phyloP scores from a whole-genome alignment of 345 rosid genomes.

The Atalantia buxifolia region DNA sequence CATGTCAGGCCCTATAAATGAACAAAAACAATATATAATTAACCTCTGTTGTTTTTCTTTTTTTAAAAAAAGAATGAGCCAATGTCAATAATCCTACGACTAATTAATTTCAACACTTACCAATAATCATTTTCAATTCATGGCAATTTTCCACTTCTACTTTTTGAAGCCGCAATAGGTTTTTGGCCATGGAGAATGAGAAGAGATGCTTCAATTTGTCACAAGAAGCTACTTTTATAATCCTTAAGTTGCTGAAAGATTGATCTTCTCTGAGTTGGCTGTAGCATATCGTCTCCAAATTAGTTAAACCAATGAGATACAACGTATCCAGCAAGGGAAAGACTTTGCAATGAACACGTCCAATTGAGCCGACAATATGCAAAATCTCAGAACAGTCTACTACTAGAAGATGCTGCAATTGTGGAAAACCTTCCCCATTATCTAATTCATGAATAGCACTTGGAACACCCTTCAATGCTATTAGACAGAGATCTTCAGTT shows the following conservation, averaged over 20 bases:
- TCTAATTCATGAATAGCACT: no score
- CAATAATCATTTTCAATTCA: conserved; percentile 13
- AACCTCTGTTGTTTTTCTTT: no score
- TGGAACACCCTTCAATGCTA: background rate
- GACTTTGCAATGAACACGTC: background rate
- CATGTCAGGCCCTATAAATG: no score
- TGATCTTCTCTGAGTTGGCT: background rate
- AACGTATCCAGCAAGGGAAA: conserved; percentile 11
- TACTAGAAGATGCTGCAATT: conserved; percentile 7
- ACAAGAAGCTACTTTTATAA: conserved; percentile 5
- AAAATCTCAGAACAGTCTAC: background rate
- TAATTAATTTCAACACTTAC: background rate
- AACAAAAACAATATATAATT: no score
- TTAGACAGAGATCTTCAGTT: conserved; percentile 13
- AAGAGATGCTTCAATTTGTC: no score
- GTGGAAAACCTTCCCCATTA: conserved; percentile 9
- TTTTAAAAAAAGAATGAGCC: no score
- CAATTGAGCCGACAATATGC: background rate
- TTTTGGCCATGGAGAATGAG: no score
- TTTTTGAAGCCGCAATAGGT: no score
- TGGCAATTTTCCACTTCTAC: background rate
- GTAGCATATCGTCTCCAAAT: no score
- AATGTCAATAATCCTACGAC: no score
- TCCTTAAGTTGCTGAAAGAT: conserved; percentile 13
- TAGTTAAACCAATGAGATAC: background rate